A percentile compares a stretch with the other conserved stretches of the same genome.
Evolutionary conservation across 2,329 filamentous ascomycete species (phyloP).

Genomic region (Paecilomyces sp.): DNA sequence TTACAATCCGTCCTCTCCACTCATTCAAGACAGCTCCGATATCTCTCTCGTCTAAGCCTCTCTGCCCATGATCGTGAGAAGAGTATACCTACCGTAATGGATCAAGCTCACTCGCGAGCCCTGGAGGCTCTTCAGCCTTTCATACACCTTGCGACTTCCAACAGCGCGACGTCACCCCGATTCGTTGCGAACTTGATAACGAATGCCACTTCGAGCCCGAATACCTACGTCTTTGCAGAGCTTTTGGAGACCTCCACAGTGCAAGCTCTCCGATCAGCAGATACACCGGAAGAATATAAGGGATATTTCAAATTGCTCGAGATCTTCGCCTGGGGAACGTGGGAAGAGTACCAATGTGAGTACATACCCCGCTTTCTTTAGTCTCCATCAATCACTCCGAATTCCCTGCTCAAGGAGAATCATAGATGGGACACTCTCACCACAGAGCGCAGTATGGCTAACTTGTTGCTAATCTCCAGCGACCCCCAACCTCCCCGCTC

Average conservation of each 20-base stretch:
- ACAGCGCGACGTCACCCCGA: conserved; percentile 61
- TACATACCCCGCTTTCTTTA: neutral
- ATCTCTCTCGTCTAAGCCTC: neutral
- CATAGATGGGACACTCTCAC: conserved; percentile 9
- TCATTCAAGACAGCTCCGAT: neutral
- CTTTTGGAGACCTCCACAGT: conserved; percentile 77
- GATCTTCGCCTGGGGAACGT: conserved; percentile 91
- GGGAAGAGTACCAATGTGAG: conserved; percentile 63
- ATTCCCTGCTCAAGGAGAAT: neutral
- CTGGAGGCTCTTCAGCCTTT: conserved; percentile 70
- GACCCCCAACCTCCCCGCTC: conserved; percentile 56
- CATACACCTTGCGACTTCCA: conserved; percentile 78
- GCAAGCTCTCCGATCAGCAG: conserved; percentile 56
- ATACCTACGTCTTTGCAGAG: conserved; percentile 90
- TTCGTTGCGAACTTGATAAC: conserved; percentile 79
- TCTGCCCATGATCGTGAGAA: neutral
- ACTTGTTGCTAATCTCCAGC: conserved; percentile 21
- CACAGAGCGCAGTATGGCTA: conserved; percentile 3
- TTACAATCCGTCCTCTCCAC: neutral
- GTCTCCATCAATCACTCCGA: neutral
- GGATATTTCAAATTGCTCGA: conserved; percentile 65
- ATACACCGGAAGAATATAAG: conserved; percentile 54
- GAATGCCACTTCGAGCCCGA: conserved; percentile 80
- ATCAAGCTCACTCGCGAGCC: conserved; percentile 43
- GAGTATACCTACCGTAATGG: conserved; percentile 24